These are phyloP conservation scores for Globisporangium barbulae DNA, from an alignment of 352 stramenopile species.

Conservation along the genomic window DNA sequence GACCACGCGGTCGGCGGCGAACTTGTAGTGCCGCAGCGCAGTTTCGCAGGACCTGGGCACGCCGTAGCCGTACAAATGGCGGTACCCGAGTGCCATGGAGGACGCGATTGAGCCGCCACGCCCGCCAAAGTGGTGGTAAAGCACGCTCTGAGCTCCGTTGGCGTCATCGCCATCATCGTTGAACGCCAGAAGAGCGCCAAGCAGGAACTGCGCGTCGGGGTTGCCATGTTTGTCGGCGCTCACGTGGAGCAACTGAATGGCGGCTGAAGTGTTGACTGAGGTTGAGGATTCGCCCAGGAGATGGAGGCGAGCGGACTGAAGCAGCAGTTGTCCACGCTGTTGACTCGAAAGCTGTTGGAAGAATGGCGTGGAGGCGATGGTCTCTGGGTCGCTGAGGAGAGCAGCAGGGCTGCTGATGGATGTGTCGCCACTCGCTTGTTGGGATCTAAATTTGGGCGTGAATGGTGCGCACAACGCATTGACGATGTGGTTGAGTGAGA, in stretches of 20 bases:
- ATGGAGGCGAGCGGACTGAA: slow-evolving; percentile 37
- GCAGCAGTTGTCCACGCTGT: slow-evolving; percentile 26
- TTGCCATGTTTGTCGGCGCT: slow-evolving; percentile 32
- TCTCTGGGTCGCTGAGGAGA: slow-evolving; percentile 4
- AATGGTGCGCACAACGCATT: neutral
- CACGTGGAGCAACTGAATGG: slow-evolving; percentile 30
- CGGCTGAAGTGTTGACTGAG: slow-evolving; percentile 19
- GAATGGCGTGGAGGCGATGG: slow-evolving; percentile 18
- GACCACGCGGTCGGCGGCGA: slow-evolving; percentile 53
- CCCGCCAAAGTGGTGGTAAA: slow-evolving; percentile 67
- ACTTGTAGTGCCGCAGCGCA: slow-evolving; percentile 74
- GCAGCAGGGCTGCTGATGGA: neutral
- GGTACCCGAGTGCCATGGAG: slow-evolving; percentile 72
- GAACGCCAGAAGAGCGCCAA: slow-evolving; percentile 28
- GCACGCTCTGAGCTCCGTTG: slow-evolving; percentile 13
- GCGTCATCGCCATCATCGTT: neutral
- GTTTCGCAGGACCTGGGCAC: slow-evolving; percentile 46
- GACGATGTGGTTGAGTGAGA: neutral
- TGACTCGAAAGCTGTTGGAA: slow-evolving; percentile 23
- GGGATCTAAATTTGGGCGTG: slow-evolving; percentile 1
- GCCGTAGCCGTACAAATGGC: slow-evolving; percentile 48
- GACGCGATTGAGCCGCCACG: slow-evolving; percentile 33
- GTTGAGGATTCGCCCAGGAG: slow-evolving; percentile 21
- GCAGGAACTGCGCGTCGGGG: slow-evolving; percentile 42
- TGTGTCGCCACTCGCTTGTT: neutral